phyloP scores from a whole-genome alignment of 306 rosid genomes.

The Adenanthera pavonina region DNA sequence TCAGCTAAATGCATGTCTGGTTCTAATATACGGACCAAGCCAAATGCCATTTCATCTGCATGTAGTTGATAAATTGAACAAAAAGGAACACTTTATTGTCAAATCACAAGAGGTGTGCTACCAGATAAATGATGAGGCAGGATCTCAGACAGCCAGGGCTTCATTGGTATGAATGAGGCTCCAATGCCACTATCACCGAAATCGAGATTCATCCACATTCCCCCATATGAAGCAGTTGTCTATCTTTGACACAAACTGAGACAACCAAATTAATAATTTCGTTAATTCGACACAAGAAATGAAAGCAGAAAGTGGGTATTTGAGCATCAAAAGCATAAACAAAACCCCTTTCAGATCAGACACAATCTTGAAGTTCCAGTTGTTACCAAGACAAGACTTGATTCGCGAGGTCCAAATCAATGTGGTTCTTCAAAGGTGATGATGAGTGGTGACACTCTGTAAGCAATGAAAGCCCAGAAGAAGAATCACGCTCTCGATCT shows the following conservation, averaged over 20 bases:
- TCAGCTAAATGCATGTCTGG: slow-evolving; percentile 15
- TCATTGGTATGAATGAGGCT: slow-evolving; percentile 44
- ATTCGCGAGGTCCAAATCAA: slow-evolving; percentile 42
- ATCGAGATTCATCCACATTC: slow-evolving; percentile 49
- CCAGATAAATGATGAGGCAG: slow-evolving; percentile 49
- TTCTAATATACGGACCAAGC: slow-evolving; percentile 38
- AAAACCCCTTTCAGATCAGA: slow-evolving; percentile 38
- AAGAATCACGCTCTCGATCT: slow-evolving; percentile 27
- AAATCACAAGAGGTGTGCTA: slow-evolving; percentile 47
- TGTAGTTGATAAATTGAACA: slow-evolving; percentile 21
- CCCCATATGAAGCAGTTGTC: slow-evolving; percentile 48
- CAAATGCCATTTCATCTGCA: slow-evolving; percentile 27
- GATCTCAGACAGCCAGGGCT: slow-evolving; percentile 55
- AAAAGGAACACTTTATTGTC: slow-evolving; percentile 3
- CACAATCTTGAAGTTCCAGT: slow-evolving; percentile 34
- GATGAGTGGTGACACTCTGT: slow-evolving; percentile 43
- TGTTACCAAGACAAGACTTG: slow-evolving; percentile 29
- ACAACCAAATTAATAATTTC: slow-evolving; percentile 29
- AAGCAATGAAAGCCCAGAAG: slow-evolving; percentile 54
- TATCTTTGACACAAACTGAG: background rate
- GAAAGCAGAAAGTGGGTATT: slow-evolving; percentile 11
- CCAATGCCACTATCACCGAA: slow-evolving; percentile 40
- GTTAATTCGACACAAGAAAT: slow-evolving; percentile 16
- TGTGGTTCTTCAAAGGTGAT: slow-evolving; percentile 46
- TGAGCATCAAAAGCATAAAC: slow-evolving; percentile 33